Conservation (phyloP, 176 grass and related monocot species). For the Oryza brachyantha region DNA sequence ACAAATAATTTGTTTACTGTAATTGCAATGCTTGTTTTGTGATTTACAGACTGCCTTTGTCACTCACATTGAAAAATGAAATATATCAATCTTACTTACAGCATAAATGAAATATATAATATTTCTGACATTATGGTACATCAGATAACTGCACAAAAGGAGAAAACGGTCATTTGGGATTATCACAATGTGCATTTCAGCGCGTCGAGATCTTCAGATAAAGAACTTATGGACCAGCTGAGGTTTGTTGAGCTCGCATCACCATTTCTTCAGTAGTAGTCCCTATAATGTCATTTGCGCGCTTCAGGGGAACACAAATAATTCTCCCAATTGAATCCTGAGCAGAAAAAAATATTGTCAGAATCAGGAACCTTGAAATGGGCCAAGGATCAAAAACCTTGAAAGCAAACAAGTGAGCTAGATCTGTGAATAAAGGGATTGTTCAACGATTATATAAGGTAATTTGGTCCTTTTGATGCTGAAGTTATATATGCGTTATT, state of each 20-base stretch:
- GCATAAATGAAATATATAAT: constrained; percentile 1
- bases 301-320: constrained; percentile 65
- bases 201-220: rapidly evolving
- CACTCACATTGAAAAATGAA: not conserved
- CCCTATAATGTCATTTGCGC: constrained; percentile 87
- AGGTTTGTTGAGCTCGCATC: constrained; percentile 51
- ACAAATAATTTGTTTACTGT: not conserved
- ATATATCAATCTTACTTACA: not conserved
- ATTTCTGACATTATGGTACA: not conserved
- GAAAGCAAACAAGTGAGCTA: not conserved
- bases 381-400: not conserved
- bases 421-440: not conserved
- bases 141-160: not conserved
- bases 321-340: constrained; percentile 78
- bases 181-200: not conserved
- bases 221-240: constrained; percentile 22
- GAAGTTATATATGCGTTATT: not conserved
- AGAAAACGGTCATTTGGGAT: not conserved
- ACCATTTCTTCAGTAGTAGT: constrained; percentile 91
- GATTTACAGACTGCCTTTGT: not conserved
- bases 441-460: not conserved
- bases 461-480: not conserved
- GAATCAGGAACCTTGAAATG: not conserved
- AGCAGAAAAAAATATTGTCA: not conserved
- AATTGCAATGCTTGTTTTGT: not conserved